phyloP scores from a whole-genome alignment of 148 eudicot genomes.

The Tetragonia tetragonoides region DNA sequence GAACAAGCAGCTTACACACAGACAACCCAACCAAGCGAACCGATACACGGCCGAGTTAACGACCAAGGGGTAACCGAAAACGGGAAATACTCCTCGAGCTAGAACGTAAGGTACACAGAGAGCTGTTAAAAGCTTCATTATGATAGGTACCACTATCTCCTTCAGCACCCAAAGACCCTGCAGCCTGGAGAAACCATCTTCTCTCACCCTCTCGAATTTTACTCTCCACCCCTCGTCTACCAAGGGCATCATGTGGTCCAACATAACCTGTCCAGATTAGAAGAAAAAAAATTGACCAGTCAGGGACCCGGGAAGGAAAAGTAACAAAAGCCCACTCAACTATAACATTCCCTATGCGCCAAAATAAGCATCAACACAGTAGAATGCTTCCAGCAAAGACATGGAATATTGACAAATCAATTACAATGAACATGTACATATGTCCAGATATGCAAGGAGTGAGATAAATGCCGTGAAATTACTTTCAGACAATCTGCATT shows the following conservation, averaged over 20 bases:
- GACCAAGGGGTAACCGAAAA: conserved; percentile 77
- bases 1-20: conserved; percentile 60
- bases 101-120: conserved; percentile 90
- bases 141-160: conserved; percentile 86
- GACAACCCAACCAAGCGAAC: conserved; percentile 94
- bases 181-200: conserved; percentile 87
- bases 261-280: conserved; percentile 62
- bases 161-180: conserved; percentile 87
- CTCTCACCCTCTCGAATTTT: conserved; percentile 93
- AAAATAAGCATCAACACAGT: not conserved
- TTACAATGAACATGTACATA: too few species aligned
- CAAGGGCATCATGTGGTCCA: conserved; percentile 87
- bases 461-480: not conserved
- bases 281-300: not conserved
- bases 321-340: not conserved
- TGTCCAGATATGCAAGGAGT: not conserved
- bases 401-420: too few species aligned
- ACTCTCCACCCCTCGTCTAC: conserved; percentile 86
- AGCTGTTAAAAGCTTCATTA: conserved; percentile 86
- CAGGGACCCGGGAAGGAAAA: not conserved
- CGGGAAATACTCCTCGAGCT: conserved; percentile 85
- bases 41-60: conserved; percentile 94
- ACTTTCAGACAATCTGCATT: not conserved
- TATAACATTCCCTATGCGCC: not conserved
- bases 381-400: not conserved